Evolutionary conservation across 371 early-diverging fungal species (phyloP).

Genomic region (Haplosporangium sp.): DNA sequence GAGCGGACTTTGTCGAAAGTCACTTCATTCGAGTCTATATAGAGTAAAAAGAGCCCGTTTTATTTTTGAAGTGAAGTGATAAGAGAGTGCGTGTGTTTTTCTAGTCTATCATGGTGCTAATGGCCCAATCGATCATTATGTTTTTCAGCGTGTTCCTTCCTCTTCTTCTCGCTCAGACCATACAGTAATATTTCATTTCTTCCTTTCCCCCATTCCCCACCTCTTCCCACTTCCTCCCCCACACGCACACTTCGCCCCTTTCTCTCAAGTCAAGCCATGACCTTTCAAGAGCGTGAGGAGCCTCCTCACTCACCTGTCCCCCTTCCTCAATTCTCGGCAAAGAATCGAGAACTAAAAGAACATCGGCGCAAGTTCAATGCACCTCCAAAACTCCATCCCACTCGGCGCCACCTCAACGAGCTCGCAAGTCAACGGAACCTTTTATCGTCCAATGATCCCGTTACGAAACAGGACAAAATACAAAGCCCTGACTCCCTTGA

Average conservation of each 20-base stretch:
- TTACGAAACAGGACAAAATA: not conserved
- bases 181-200: not conserved
- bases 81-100: not conserved
- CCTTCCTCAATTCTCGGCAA: not conserved
- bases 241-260: not conserved
- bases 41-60: no score
- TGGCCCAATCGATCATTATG: not conserved
- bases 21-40: no score
- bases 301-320: not conserved
- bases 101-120: not conserved
- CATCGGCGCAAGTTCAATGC: constrained; percentile 15
- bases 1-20: no score
- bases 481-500: not conserved
- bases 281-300: not conserved
- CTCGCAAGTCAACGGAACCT: constrained; percentile 7
- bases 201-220: not conserved
- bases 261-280: not conserved
- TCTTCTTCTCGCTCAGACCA: not conserved
- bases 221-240: constrained; percentile 3
- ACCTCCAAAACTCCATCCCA: constrained; percentile 10
- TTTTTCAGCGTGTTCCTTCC: not conserved
- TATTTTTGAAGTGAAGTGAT: no score
- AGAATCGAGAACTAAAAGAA: constrained; percentile 8
- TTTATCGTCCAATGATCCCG: not conserved
- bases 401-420: constrained; percentile 19